Evolutionary conservation across 2,329 filamentous ascomycete genomes (phyloP).

Genomic region (Fusarium albidum): DNA sequence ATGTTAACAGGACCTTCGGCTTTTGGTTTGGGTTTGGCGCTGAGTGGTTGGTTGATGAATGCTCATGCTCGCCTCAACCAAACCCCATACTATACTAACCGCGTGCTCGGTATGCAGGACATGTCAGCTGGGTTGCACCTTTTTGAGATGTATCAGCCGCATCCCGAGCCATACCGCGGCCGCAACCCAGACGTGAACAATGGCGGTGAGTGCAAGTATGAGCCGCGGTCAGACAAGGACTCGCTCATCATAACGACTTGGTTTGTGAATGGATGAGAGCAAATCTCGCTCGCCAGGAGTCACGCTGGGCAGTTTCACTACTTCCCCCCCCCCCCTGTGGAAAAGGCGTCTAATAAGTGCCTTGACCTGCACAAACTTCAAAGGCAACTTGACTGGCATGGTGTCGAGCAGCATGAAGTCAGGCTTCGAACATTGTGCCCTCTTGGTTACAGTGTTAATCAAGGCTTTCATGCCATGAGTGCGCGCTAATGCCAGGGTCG

Average conservation of each 20-base stretch:
- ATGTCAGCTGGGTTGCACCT: constrained; percentile 20
- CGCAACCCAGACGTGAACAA: neutral
- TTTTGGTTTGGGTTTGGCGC: constrained; percentile 4
- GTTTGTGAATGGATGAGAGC: too few species aligned
- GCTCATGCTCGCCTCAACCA: neutral
- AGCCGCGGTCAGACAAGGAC: constrained; percentile 10
- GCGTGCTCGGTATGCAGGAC: constrained; percentile 7
- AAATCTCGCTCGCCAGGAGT: neutral
- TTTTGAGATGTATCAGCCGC: constrained; percentile 9
- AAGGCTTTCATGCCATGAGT: too few species aligned
- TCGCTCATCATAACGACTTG: neutral
- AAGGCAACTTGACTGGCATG: neutral
- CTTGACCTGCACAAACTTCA: neutral
- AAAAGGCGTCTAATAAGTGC: neutral
- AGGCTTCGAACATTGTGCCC: too few species aligned
- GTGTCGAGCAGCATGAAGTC: neutral
- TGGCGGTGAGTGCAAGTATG: constrained; percentile 19
- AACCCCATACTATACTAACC: neutral
- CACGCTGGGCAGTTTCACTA: neutral
- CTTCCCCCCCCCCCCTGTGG: neutral
- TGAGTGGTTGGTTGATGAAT: neutral
- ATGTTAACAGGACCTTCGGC: constrained; percentile 1
- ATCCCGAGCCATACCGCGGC: constrained; percentile 17
- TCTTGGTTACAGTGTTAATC: too few species aligned
- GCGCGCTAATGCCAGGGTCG: too few species aligned